These are phyloP conservation scores for Cercospora nicotianae DNA, from an alignment of 2,329 filamentous ascomycete species.

Conservation along the genomic window DNA sequence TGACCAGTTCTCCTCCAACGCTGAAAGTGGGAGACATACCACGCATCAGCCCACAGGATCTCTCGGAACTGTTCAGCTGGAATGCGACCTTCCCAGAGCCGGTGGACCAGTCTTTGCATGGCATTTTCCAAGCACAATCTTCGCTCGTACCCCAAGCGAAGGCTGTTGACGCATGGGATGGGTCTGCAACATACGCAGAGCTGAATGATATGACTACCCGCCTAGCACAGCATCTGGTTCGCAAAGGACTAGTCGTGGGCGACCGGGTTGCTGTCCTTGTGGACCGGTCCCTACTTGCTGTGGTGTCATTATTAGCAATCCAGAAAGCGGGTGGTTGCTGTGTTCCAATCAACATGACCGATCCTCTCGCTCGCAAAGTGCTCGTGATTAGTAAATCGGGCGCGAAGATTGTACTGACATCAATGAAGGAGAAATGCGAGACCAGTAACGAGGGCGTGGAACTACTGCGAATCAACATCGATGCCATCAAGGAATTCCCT, in stretches of 20 bases:
- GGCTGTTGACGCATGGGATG: neutral
- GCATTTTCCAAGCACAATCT: neutral
- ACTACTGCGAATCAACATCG: neutral
- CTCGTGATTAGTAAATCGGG: neutral
- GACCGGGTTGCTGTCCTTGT: neutral
- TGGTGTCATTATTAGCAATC: neutral
- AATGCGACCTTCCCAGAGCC: neutral
- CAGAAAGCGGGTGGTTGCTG: neutral
- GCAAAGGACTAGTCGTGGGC: neutral
- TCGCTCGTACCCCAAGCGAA: neutral
- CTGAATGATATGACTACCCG: neutral
- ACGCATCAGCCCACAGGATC: neutral
- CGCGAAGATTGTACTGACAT: neutral
- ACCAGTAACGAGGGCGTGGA: neutral
- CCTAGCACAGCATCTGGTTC: neutral
- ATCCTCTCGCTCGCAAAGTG: neutral
- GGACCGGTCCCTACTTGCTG: neutral
- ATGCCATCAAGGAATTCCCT: neutral
- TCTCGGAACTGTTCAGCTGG: neutral
- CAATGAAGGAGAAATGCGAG: neutral
- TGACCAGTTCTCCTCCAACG: neutral
- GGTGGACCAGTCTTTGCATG: neutral
- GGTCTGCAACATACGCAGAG: neutral
- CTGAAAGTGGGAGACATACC: neutral
- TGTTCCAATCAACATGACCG: neutral